These are phyloP conservation scores for Xylariaceae sp. DNA, from an alignment of 2,329 filamentous ascomycete species.

Conservation along the genomic window DNA sequence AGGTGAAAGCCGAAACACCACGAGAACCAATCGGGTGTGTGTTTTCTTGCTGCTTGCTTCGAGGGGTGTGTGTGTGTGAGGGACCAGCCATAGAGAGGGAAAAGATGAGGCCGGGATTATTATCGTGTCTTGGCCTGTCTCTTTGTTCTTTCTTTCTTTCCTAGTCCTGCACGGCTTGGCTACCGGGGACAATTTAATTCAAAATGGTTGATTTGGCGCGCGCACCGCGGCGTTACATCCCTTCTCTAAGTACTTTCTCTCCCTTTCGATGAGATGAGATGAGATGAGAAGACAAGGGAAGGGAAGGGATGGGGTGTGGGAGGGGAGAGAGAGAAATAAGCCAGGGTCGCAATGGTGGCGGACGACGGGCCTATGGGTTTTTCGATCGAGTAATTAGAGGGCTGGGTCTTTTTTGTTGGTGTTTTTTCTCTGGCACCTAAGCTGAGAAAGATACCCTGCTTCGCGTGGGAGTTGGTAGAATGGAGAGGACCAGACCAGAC, in stretches of 20 bases:
- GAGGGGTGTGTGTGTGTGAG: neutral
- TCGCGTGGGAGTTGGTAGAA: neutral
- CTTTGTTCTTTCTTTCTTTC: neutral
- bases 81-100: conserved; percentile 1
- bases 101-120: conserved; percentile 7
- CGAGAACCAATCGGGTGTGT: conserved; percentile 25
- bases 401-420: neutral
- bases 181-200: conserved; percentile 20
- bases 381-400: conserved; percentile 3
- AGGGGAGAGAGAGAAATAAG: neutral
- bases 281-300: neutral
- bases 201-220: conserved; percentile 1
- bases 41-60: neutral
- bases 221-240: conserved; percentile 19
- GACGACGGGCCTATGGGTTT: conserved; percentile 9
- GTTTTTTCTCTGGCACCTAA: conserved; percentile 11
- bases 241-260: conserved; percentile 1
- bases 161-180: conserved; percentile 9
- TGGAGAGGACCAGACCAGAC: conserved; percentile 7
- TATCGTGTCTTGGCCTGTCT: conserved; percentile 11
- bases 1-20: conserved; percentile 16
- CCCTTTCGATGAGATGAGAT: conserved; percentile 2
- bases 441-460: conserved; percentile 12
- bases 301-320: neutral
- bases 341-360: conserved; percentile 18